A percentile compares a stretch with the other conserved stretches of the same genome.
Evolutionary conservation across 352 stramenopile genomes (phyloP).

Genomic region (Saprolegnia parasitica): DNA sequence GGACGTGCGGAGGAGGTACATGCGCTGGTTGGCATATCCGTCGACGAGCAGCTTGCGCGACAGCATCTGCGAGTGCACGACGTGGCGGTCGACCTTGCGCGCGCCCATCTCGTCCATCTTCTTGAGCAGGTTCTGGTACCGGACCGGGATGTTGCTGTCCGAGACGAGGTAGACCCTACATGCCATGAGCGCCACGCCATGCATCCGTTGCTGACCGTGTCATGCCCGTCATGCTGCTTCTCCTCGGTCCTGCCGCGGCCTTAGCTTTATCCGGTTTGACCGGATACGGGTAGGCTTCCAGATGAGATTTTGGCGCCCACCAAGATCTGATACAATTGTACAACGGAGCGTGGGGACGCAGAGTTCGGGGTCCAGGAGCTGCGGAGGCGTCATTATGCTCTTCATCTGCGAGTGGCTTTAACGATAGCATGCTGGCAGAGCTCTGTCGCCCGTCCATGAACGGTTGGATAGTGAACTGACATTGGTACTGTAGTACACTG

Average conservation of each 20-base stretch:
- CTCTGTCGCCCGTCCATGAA: no score
- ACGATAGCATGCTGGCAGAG: no score
- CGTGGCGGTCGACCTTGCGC: conserved; percentile 68
- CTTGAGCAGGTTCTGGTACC: conserved; percentile 84
- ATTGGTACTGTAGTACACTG: no score
- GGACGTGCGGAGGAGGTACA: conserved; percentile 87
- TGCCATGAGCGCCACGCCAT: neutral
- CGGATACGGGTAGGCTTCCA: no score
- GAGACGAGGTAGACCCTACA: conserved; percentile 74
- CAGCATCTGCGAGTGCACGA: conserved; percentile 84
- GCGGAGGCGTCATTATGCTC: no score
- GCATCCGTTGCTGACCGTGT: neutral
- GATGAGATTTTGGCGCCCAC: no score
- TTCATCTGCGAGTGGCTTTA: no score
- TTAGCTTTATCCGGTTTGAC: neutral
- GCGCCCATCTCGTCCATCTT: conserved; percentile 78
- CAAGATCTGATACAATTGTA: no score
- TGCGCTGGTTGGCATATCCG: conserved; percentile 81
- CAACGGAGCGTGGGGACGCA: no score
- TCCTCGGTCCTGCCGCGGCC: neutral
- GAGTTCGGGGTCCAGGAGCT: no score
- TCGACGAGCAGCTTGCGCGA: conserved; percentile 70
- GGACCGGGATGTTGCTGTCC: conserved; percentile 72
- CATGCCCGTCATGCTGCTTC: conserved; percentile 19
- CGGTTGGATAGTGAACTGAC: no score